Percentiles rank a stretch among this genome's conserved stretches.
Conservation (phyloP, 2,329 filamentous ascomycete genomes). For the Mycosphaerella arachidis region DNA sequence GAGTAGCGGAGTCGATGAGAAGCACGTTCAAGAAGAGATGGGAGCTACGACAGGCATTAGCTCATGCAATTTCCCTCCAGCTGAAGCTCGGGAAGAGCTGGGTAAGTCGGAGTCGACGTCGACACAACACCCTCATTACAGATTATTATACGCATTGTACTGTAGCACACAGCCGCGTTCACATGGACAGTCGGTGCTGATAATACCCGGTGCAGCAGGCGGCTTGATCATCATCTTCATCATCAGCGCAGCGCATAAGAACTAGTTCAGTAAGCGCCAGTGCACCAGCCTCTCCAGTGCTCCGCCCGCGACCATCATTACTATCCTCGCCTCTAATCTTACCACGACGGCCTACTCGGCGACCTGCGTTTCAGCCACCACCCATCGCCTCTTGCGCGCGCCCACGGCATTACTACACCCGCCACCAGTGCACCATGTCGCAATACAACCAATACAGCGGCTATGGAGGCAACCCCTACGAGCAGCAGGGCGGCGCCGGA, state of each 20-base stretch:
- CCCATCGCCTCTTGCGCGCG: background rate
- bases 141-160: background rate
- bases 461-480: slow-evolving; percentile 58
- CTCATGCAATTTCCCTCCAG: background rate
- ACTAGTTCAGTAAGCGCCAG: too few species aligned
- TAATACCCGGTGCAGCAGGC: background rate
- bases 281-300: background rate
- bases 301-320: background rate
- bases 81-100: background rate
- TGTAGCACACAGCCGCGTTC: background rate
- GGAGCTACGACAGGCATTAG: background rate
- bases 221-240: background rate
- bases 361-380: background rate
- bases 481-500: slow-evolving; percentile 50
- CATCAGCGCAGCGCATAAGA: background rate
- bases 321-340: background rate
- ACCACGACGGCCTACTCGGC: background rate
- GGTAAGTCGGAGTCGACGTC: background rate
- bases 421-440: slow-evolving; percentile 46
- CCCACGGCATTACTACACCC: background rate
- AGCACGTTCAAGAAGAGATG: background rate
- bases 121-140: background rate
- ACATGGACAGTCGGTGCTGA: background rate
- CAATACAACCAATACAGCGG: slow-evolving; percentile 53
- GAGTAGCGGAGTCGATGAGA: background rate